phyloP scores from a whole-genome alignment of 139 green algal genomes.

The Closterium sp. region DNA sequence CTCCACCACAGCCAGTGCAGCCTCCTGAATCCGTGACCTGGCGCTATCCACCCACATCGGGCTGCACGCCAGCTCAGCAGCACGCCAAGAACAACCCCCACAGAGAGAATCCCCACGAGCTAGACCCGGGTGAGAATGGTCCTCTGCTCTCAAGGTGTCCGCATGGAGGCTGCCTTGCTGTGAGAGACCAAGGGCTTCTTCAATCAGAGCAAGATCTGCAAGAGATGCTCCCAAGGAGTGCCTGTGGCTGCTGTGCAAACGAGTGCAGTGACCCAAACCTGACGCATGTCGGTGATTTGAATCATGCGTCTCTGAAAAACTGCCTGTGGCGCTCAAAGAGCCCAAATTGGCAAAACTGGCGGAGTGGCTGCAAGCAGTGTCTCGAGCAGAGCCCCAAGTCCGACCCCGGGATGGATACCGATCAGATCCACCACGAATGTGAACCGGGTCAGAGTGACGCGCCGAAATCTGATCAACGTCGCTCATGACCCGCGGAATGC shows the following conservation, averaged over 20 bases:
- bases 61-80: neutral
- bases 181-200: neutral
- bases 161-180: neutral
- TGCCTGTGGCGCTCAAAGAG: too few relatives aligned
- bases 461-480: neutral
- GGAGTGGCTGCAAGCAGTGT: neutral
- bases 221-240: neutral
- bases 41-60: neutral
- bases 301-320: too few relatives aligned
- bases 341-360: too few relatives aligned
- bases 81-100: neutral
- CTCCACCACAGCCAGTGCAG: neutral
- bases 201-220: neutral
- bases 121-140: neutral
- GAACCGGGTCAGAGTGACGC: neutral
- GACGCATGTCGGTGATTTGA: neutral
- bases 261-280: neutral
- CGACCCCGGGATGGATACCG: neutral
- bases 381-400: neutral
- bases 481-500: neutral
- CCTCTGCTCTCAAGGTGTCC: neutral
- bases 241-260: neutral
- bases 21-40: neutral
- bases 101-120: neutral
- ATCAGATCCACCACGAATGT: neutral